phyloP scores from a whole-genome alignment of 768 basidiomycete genomes.

The Boletus subcaerulescens region DNA sequence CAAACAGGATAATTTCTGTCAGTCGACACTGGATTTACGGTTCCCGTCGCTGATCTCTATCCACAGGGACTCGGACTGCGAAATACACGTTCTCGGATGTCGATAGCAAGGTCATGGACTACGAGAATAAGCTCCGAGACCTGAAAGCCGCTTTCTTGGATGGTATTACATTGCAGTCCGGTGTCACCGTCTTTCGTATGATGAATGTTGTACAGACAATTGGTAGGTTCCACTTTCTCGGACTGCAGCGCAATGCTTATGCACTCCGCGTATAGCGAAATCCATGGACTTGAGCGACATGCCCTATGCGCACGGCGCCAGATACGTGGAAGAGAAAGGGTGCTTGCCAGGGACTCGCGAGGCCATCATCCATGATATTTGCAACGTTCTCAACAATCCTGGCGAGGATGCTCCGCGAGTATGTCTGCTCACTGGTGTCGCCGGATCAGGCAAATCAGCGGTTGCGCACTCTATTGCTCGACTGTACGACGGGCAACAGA shows the following conservation, averaged over 20 bases:
- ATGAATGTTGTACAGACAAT: conserved; percentile 12
- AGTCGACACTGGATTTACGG: neutral
- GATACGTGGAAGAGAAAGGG: conserved; percentile 19
- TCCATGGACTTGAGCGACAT: conserved; percentile 19
- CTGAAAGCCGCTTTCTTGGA: conserved; percentile 16
- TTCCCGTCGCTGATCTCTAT: neutral
- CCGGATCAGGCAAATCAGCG: conserved; percentile 32
- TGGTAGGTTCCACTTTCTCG: neutral
- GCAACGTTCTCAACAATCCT: conserved; percentile 13
- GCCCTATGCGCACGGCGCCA: conserved; percentile 22
- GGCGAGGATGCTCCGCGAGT: conserved; percentile 16
- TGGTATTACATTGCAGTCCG: conserved; percentile 13
- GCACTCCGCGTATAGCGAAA: conserved; percentile 1
- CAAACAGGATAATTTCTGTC: conserved; percentile 17
- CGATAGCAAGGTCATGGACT: conserved; percentile 15
- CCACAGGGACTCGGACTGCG: conserved; percentile 12
- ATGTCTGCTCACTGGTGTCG: conserved; percentile 27
- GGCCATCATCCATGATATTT: conserved; percentile 15
- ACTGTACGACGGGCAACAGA: conserved; percentile 22
- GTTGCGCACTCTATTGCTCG: conserved; percentile 31
- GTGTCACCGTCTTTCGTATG: conserved; percentile 19
- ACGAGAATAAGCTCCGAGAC: conserved; percentile 19
- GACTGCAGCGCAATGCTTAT: neutral
- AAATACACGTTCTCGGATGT: conserved; percentile 18
- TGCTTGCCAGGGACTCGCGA: conserved; percentile 22